Conservation (phyloP, 805 yeast species). For the Pichia exigua region DNA sequence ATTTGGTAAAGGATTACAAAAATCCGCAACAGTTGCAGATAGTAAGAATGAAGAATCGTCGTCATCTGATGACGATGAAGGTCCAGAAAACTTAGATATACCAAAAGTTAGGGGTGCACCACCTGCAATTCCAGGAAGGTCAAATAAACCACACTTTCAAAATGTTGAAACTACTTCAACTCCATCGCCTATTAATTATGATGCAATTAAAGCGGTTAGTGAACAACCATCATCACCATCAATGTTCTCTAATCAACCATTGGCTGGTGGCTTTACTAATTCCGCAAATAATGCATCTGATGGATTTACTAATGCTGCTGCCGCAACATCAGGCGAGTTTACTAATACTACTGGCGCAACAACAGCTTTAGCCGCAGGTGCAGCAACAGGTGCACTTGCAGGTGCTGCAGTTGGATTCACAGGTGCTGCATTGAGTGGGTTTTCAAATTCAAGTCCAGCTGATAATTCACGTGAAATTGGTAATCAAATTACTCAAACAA, state of each 20-base stretch:
- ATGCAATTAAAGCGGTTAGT: slow-evolving; percentile 32
- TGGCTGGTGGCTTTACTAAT: slow-evolving; percentile 9
- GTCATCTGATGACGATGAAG: slow-evolving; percentile 33
- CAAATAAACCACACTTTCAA: slow-evolving; percentile 28
- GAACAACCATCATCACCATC: slow-evolving; percentile 2
- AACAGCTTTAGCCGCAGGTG: neutral
- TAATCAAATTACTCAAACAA: slow-evolving; percentile 65
- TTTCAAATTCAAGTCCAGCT: neutral
- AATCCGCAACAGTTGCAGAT: slow-evolving; percentile 20
- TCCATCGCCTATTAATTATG: slow-evolving; percentile 35
- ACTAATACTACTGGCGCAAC: slow-evolving; percentile 3
- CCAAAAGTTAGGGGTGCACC: slow-evolving; percentile 19
- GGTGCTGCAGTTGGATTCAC: slow-evolving; percentile 9
- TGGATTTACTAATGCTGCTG: neutral
- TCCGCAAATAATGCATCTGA: slow-evolving; percentile 1
- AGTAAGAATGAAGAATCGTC: slow-evolving; percentile 18
- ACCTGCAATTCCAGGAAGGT: slow-evolving; percentile 30
- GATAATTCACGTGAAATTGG: slow-evolving; percentile 23
- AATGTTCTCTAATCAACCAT: slow-evolving; percentile 14
- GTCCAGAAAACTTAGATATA: slow-evolving; percentile 27
- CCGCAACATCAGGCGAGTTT: slow-evolving; percentile 1
- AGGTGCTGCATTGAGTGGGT: slow-evolving; percentile 1
- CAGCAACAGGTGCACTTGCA: neutral
- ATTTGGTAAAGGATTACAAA: slow-evolving; percentile 70
- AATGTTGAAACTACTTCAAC: slow-evolving; percentile 11